A percentile compares a stretch with the other conserved stretches of the same genome.
Evolutionary conservation across 1,284 basidiomycete species (phyloP).

Genomic region (Ganoderma leucocontextum): DNA sequence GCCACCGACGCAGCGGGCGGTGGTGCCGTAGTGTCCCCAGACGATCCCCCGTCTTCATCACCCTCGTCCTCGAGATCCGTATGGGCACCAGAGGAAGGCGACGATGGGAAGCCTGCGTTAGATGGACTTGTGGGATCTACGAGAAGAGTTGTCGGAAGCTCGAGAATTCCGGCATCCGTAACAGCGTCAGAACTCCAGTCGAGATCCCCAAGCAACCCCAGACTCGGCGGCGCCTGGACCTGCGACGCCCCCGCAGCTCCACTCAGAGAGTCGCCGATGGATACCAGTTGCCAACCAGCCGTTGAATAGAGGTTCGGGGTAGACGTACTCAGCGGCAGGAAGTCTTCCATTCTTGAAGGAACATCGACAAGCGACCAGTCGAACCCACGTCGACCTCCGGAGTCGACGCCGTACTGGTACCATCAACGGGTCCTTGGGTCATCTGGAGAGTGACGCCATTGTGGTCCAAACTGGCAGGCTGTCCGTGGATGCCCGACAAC

Average conservation of each 20-base stretch:
- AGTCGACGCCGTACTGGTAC: not conserved
- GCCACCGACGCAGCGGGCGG: not conserved
- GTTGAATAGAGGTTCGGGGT: not conserved
- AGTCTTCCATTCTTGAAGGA: not conserved
- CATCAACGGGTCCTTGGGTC: not conserved
- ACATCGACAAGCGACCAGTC: not conserved
- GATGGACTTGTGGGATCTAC: not conserved
- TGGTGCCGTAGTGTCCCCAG: not conserved
- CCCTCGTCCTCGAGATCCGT: not conserved
- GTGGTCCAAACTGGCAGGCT: conserved; percentile 10
- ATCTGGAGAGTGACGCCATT: not conserved
- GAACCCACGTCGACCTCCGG: conserved; percentile 2
- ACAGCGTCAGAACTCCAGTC: not conserved
- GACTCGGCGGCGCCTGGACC: not conserved
- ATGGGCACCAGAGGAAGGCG: not conserved
- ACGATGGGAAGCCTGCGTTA: not conserved
- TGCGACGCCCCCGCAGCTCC: not conserved
- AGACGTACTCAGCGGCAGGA: not conserved
- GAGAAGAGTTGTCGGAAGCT: not conserved
- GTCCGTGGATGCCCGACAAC: conserved; percentile 12
- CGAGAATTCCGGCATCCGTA: not conserved
- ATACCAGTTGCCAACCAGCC: not conserved
- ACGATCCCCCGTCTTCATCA: not conserved
- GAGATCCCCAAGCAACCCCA: not conserved
- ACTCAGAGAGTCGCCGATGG: too few species aligned